Conservation (phyloP, 2,329 filamentous ascomycete species). For the Fusarium humuli region DNA sequence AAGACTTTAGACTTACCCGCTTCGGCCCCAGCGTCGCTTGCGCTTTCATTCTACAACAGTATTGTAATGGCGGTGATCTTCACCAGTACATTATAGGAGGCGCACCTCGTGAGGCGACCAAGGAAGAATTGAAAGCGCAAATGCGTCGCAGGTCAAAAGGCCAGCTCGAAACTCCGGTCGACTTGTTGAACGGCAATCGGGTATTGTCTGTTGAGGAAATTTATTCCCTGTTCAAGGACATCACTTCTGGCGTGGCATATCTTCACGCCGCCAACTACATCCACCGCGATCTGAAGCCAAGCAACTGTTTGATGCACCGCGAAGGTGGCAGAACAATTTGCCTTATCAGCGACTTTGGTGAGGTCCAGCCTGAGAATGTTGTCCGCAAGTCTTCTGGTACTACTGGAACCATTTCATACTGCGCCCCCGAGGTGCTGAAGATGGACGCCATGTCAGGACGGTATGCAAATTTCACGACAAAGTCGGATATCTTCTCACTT, state of each 20-base stretch:
- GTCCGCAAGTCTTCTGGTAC: slow-evolving; percentile 90
- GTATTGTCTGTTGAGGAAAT: slow-evolving; percentile 85
- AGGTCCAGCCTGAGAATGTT: slow-evolving; percentile 87
- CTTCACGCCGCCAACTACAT: slow-evolving; percentile 93
- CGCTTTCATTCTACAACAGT: slow-evolving; percentile 97
- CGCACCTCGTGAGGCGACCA: slow-evolving; percentile 71
- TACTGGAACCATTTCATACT: slow-evolving; percentile 97
- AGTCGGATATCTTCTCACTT: slow-evolving; percentile 97
- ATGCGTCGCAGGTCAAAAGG: slow-evolving; percentile 85
- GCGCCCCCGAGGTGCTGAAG: slow-evolving; percentile 90
- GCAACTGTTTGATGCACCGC: slow-evolving; percentile 89
- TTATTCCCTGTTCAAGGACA: slow-evolving; percentile 95
- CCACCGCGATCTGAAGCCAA: slow-evolving; percentile 94
- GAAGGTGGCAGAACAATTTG: slow-evolving; percentile 79
- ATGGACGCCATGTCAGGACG: slow-evolving; percentile 73
- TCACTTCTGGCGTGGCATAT: slow-evolving; percentile 90
- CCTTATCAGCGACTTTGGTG: slow-evolving; percentile 96
- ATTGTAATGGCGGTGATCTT: slow-evolving; percentile 93
- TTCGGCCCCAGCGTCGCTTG: slow-evolving; percentile 95
- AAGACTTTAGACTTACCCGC: slow-evolving; percentile 83
- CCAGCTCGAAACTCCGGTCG: slow-evolving; percentile 71
- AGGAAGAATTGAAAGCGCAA: slow-evolving; percentile 89
- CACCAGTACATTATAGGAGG: slow-evolving; percentile 86
- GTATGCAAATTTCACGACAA: slow-evolving; percentile 94
- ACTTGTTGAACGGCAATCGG: slow-evolving; percentile 57